These are phyloP conservation scores for Rhizopogon salebrosus DNA, from an alignment of 768 basidiomycete species.

Conservation along the genomic window DNA sequence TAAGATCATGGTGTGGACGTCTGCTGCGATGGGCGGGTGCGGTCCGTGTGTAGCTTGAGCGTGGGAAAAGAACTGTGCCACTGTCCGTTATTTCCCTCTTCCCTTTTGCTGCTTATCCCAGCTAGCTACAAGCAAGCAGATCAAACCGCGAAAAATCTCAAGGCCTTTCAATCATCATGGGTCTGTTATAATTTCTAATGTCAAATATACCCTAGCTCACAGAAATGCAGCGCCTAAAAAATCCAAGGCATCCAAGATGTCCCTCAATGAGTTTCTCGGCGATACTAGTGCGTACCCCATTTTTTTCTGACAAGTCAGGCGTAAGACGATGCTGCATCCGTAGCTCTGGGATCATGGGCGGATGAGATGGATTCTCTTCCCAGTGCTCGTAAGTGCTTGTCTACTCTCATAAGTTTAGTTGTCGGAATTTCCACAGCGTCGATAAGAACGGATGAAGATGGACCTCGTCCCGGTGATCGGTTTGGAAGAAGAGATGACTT, in stretches of 20 bases:
- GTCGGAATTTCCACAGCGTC: conserved; percentile 47
- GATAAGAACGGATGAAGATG: conserved; percentile 63
- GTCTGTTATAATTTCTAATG: conserved; percentile 11
- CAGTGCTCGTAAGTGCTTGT: conserved; percentile 73
- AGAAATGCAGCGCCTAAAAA: conserved; percentile 71
- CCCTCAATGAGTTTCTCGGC: conserved; percentile 87
- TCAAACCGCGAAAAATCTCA: conserved; percentile 9
- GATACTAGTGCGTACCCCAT: conserved; percentile 61
- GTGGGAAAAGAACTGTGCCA: conserved; percentile 22
- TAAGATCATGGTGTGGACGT: conserved; percentile 57
- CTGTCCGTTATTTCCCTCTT: conserved; percentile 12
- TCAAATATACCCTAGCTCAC: conserved; percentile 4
- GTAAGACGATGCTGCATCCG: conserved; percentile 11
- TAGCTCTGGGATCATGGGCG: conserved; percentile 93
- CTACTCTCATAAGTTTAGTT: conserved; percentile 5
- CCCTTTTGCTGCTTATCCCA: conserved; percentile 16
- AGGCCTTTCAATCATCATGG: conserved; percentile 20
- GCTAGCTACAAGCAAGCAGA: conserved; percentile 4
- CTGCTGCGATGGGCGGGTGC: not conserved
- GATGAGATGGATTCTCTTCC: conserved; percentile 96
- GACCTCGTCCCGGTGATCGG: conserved; percentile 46
- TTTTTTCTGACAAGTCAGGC: conserved; percentile 10
- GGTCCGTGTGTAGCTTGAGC: conserved; percentile 6
- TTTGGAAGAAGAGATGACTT: conserved; percentile 63
- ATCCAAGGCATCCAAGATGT: conserved; percentile 82